Evolutionary conservation across 441 rosid genomes (phyloP), one percentile per base, ranked within the genome.

Genomic region (Gossypium schwendimanii): DNA sequence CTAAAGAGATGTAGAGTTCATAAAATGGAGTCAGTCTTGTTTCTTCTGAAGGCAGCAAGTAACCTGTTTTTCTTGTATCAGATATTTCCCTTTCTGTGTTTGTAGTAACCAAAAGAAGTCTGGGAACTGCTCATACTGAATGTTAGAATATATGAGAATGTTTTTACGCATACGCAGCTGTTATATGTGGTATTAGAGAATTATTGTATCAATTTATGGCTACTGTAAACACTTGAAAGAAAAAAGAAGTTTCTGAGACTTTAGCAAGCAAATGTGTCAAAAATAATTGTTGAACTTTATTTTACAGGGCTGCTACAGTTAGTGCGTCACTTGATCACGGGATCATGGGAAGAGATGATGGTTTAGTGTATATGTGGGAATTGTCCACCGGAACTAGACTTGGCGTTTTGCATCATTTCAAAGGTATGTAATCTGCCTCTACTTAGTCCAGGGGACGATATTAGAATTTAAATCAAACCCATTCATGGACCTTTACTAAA

Each of bases 261-360:
- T 44, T 52, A 7, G 50, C 72, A 15, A 23, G 15, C 3, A 45
- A 73, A 68, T 63, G 60, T 55, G 33, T 18, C 36, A 14, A 21
- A 66, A 21, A 31, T 20, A 75, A 55, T 62, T 24, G 39, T 66
- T 11, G 64, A 63, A 65, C 28, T 60, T 80, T 49, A 21, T 17
- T 73, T 10, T 79, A 81, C 91, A 92, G 96, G 86, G 84, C 87
- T 62, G 63, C 78, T 81, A 90, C 82, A n/a, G 75, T 76, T 3
- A 85, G 87, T 39, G 76, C 86, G 68, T 76, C 79, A 72, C 71
- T 79, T 78, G 91, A 89, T 73, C 74, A 82, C 63, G 99, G 99
- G 77, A 83, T 94, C 76, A 74, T 86, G n/a, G 96, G 91, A 28
- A 94, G 98, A 64, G 3, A 61, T 17, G 94, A 91, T 54, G 99